Conservation (phyloP, 306 rosid genomes). For the Senna siamea region DNA sequence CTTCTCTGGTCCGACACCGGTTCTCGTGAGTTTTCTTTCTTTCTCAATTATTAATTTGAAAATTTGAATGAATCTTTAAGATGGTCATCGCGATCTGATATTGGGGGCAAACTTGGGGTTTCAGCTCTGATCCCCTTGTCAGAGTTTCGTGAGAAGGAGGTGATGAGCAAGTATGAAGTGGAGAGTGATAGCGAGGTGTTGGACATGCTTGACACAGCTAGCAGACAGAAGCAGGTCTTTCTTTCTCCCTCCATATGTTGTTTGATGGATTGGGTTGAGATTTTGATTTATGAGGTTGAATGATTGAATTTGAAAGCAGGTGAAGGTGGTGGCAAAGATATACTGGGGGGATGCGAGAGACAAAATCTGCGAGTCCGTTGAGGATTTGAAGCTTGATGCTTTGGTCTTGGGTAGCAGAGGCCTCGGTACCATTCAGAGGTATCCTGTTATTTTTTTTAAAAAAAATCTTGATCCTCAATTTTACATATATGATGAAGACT, state of each 20-base stretch:
- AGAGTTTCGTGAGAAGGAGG: constrained; percentile 57
- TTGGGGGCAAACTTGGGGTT: neutral
- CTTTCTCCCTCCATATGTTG: neutral
- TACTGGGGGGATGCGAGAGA: constrained; percentile 70
- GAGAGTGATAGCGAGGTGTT: constrained; percentile 52
- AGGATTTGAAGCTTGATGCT: constrained; percentile 53
- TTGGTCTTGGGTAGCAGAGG: constrained; percentile 69
- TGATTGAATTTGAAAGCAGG: constrained; percentile 40
- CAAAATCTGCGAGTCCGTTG: constrained; percentile 43
- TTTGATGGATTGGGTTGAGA: neutral
- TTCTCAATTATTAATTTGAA: neutral
- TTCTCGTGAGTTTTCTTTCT: constrained; percentile 45
- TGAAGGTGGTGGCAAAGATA: constrained; percentile 51
- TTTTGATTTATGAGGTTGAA: neutral
- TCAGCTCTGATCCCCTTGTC: constrained; percentile 57
- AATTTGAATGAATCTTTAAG: neutral
- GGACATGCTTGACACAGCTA: constrained; percentile 52
- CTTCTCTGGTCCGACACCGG: constrained; percentile 57
- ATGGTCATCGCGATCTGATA: neutral
- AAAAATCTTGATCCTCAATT: no score
- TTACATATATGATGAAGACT: no score
- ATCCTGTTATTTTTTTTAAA: neutral
- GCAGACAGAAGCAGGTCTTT: constrained; percentile 51
- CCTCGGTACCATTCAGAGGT: constrained; percentile 59
- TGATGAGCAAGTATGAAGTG: constrained; percentile 41